Base-by-base conservation (phyloP, 768 basidiomycete species). In the Baorangia bicolor region DNA sequence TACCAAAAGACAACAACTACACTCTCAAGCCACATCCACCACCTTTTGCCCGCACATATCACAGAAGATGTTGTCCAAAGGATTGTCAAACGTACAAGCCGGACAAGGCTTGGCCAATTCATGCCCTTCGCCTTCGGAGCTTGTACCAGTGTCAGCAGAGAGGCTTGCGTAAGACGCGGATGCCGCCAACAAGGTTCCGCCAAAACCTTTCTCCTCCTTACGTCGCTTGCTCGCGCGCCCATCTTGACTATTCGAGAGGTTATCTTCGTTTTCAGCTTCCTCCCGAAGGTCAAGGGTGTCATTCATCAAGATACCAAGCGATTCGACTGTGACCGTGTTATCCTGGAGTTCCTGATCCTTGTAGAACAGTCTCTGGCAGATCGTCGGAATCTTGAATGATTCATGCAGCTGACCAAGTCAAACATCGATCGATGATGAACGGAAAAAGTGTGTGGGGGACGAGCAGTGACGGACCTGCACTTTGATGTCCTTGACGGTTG, bases 401-500 rank as follows among this genome's bases (percentile, higher is more conserved):
- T 82, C 79, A 43, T 87, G 83, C 40, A 91, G 65, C 90, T 92
- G 38, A 31, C 21, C 1, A 18, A 37, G 38, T 44, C 27, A 42
- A 49, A 20, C 33, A 43, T 18, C 28, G 34, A 34, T 46, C 21
- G 38, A 50, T 60, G n/a, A 47, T 51, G 23, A 14, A 47, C 14
- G 18, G 21, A 33, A 30, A 18, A 10, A 2, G 12, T 3, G 14
- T 14, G 6, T 2, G 16, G 12, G 31, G 16, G 28, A 52, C 5
- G 23, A 23, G 18, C 3, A 30, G 23, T 14, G 28, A 70, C 82
- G 55, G 54, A 90, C 87, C 77, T 82, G 78, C 51, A 89, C 65
- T 70, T 92, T 92, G 63, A 93, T 82, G 16, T 92, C 90, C 68
- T 87, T 91, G 48, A 94, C 79, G 0, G 87, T 85, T 58, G 82